A percentile compares a stretch with the other conserved stretches of the same genome.
Conservation (phyloP, 495 filamentous ascomycete species). For the Podospora bellae-mahoneyi region DNA sequence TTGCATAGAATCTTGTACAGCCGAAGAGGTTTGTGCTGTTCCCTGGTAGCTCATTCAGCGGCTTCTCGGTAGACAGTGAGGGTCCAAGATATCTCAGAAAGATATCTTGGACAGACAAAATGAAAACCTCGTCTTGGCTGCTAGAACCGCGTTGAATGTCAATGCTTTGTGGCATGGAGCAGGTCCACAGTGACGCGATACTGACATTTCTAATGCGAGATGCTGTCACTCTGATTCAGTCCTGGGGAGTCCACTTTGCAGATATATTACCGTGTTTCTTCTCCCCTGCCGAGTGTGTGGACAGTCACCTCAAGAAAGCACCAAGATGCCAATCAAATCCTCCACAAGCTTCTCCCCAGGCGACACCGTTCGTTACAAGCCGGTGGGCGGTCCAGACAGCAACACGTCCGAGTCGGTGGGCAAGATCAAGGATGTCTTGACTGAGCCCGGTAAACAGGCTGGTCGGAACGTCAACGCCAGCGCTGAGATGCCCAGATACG, state of each 20-base stretch:
- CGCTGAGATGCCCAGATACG: constrained; percentile 38
- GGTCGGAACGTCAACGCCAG: constrained; percentile 43
- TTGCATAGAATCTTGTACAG: too few species aligned
- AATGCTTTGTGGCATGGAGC: too few species aligned
- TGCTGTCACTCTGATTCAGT: not conserved
- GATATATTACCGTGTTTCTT: not conserved
- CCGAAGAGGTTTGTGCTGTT: too few species aligned
- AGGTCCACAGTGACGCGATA: not conserved
- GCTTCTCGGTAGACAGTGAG: too few species aligned
- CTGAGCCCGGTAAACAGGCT: constrained; percentile 40
- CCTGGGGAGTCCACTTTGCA: not conserved
- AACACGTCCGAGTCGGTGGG: constrained; percentile 41
- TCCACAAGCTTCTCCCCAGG: constrained; percentile 4
- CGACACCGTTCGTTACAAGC: constrained; percentile 15
- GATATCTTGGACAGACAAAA: too few species aligned
- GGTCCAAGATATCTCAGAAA: too few species aligned
- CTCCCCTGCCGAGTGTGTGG: too few species aligned
- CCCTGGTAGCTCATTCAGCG: too few species aligned
- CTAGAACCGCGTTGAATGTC: too few species aligned
- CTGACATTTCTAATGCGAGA: not conserved
- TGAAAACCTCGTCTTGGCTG: too few species aligned
- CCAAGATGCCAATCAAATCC: not conserved
- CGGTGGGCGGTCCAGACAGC: constrained; percentile 29
- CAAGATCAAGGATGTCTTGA: constrained; percentile 37
- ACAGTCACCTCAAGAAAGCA: not conserved